Evolutionary conservation across 2,329 filamentous ascomycete genomes (phyloP).

Genomic region (Cadophora luteo-olivacea): DNA sequence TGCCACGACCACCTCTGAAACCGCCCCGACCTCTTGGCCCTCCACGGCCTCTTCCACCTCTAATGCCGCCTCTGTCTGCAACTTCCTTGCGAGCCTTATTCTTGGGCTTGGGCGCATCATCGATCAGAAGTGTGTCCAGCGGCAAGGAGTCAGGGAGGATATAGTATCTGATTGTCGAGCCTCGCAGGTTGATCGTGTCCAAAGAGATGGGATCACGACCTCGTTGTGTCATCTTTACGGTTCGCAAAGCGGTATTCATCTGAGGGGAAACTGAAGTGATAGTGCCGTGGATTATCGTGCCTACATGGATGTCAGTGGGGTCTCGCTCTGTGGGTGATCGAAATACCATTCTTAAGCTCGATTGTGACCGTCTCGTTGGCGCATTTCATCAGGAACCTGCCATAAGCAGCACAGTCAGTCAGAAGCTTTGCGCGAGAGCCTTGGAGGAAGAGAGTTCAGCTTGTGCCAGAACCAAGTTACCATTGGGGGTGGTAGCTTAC

Average conservation of each 20-base stretch:
- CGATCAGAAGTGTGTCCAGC: slow-evolving; percentile 92
- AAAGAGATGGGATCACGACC: slow-evolving; percentile 86
- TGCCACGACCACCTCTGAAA: slow-evolving; percentile 51
- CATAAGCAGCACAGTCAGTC: slow-evolving; percentile 41
- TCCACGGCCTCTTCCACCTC: slow-evolving; percentile 54
- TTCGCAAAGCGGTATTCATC: slow-evolving; percentile 97
- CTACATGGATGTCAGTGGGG: slow-evolving; percentile 51
- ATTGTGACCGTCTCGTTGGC: slow-evolving; percentile 98
- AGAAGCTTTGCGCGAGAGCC: slow-evolving; percentile 47
- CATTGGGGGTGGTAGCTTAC: slow-evolving; percentile 59
- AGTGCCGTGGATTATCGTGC: slow-evolving; percentile 95
- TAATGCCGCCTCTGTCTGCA: slow-evolving; percentile 57
- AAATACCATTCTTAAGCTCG: slow-evolving; percentile 93
- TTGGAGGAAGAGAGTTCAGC: slow-evolving; percentile 54
- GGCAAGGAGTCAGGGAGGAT: slow-evolving; percentile 96
- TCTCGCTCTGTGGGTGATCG: not conserved
- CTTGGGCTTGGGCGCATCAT: slow-evolving; percentile 98
- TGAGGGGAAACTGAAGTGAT: slow-evolving; percentile 96
- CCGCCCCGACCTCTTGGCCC: slow-evolving; percentile 55
- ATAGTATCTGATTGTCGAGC: slow-evolving; percentile 94
- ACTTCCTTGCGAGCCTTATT: slow-evolving; percentile 98
- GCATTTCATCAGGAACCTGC: slow-evolving; percentile 98
- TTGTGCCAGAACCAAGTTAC: slow-evolving; percentile 45
- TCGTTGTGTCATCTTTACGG: slow-evolving; percentile 94
- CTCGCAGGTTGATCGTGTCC: slow-evolving; percentile 96